Conservation (phyloP, 2,329 filamentous ascomycete genomes). For the Simplicillium aogashimaense region DNA sequence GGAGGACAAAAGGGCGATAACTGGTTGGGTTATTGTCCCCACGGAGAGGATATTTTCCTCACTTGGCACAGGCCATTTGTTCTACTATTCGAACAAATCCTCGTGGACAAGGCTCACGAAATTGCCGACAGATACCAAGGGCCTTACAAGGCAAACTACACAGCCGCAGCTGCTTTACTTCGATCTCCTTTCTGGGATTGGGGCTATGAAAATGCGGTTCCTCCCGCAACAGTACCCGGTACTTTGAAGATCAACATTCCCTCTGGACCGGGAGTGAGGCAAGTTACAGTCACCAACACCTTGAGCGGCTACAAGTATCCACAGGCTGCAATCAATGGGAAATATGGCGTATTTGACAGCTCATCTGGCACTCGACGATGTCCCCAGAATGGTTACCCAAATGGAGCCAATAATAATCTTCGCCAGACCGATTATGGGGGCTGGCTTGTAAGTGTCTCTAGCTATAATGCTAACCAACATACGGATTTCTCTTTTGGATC, state of each 20-base stretch:
- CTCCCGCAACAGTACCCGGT: conserved; percentile 16
- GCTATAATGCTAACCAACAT: background rate
- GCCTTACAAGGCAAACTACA: conserved; percentile 18
- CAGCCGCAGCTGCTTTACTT: conserved; percentile 25
- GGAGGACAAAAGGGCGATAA: background rate
- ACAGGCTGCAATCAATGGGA: conserved; percentile 17
- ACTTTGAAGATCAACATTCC: conserved; percentile 4
- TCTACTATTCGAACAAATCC: conserved; percentile 36
- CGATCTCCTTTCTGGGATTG: conserved; percentile 38
- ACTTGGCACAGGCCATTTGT: conserved; percentile 41
- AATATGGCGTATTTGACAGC: conserved; percentile 17
- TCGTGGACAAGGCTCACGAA: conserved; percentile 26
- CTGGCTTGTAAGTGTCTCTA: conserved; percentile 20
- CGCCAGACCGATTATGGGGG: conserved; percentile 15
- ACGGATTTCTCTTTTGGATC: no score
- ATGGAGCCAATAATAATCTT: conserved; percentile 17
- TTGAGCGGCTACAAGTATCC: conserved; percentile 36
- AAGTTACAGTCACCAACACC: conserved; percentile 27
- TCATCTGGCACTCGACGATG: conserved; percentile 12
- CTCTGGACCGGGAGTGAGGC: conserved; percentile 9
- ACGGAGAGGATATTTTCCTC: conserved; percentile 28
- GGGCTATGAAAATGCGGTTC: conserved; percentile 25
- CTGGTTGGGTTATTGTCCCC: conserved; percentile 24
- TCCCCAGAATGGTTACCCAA: conserved; percentile 17
- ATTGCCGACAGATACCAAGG: conserved; percentile 28